Conservation (phyloP, 2,329 filamentous ascomycete genomes). For the Metarhizium anisopliae region DNA sequence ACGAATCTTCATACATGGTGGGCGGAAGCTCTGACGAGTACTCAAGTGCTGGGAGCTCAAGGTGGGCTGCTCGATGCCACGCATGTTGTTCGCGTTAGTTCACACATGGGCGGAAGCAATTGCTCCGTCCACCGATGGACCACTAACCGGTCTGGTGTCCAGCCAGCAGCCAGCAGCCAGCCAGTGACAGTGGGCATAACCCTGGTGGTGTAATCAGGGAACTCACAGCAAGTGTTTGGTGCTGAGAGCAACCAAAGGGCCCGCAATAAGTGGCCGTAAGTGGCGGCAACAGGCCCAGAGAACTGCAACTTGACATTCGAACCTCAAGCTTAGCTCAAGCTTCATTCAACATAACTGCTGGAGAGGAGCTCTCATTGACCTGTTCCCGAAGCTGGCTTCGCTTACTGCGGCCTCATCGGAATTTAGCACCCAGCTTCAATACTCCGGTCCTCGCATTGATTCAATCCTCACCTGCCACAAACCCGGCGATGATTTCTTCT, state of each 20-base stretch:
- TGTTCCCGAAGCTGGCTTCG: not conserved
- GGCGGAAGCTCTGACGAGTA: not conserved
- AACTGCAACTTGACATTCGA: not conserved
- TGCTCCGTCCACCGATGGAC: conserved; percentile 4
- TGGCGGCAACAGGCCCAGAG: not conserved
- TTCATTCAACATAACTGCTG: not conserved
- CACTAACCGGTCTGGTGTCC: not conserved
- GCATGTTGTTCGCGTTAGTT: not conserved
- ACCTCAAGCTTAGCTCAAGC: too few relatives aligned
- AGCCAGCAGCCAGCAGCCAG: not conserved
- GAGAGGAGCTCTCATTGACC: not conserved
- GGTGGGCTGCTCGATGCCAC: conserved; percentile 17
- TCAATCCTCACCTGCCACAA: not conserved
- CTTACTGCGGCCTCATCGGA: not conserved
- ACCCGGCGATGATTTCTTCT: conserved; percentile 21
- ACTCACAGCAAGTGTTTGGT: not conserved
- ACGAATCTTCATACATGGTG: conserved; percentile 73
- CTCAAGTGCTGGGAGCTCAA: conserved; percentile 1
- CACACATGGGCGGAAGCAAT: conserved; percentile 2
- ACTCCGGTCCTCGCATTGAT: not conserved
- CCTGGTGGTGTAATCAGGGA: not conserved
- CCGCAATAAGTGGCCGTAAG: not conserved
- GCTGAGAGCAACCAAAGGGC: not conserved
- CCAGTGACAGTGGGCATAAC: not conserved
- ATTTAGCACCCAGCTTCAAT: not conserved